Percentiles rank a stretch among this genome's conserved stretches.
phyloP scores from a whole-genome alignment of 2,329 filamentous ascomycete genomes.

The Coccinonectria pachysandricola region DNA sequence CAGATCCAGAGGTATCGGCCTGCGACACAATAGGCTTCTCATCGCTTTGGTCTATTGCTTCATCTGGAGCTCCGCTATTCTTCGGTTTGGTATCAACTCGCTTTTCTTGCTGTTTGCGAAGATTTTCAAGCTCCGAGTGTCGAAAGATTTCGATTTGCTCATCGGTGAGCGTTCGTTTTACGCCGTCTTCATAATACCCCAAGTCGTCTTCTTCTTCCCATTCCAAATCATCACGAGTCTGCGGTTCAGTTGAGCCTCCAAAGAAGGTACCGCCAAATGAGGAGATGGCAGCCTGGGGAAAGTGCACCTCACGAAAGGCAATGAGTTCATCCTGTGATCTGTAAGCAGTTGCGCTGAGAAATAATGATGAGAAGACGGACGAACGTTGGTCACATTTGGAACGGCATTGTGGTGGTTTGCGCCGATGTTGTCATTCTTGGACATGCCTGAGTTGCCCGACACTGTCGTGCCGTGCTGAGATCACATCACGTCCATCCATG shows the following conservation, averaged over 20 bases:
- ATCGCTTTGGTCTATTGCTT: slow-evolving; percentile 8
- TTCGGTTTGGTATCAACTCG: slow-evolving; percentile 6
- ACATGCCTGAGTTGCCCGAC: slow-evolving; percentile 10
- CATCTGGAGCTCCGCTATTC: slow-evolving; percentile 6
- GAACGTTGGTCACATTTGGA: slow-evolving; percentile 19
- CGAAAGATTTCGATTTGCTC: slow-evolving; percentile 85
- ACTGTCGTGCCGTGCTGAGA: slow-evolving; percentile 2
- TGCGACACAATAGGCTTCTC: slow-evolving; percentile 4
- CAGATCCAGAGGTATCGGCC: slow-evolving; percentile 3
- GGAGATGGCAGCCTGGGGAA: slow-evolving; percentile 36
- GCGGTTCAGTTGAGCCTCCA: slow-evolving; percentile 18
- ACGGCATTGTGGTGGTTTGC: slow-evolving; percentile 6
- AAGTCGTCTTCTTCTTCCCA: slow-evolving; percentile 55
- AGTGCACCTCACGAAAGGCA: slow-evolving; percentile 51
- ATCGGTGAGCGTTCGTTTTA: slow-evolving; percentile 81
- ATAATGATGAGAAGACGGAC: slow-evolving; percentile 2
- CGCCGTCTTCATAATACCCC: slow-evolving; percentile 78
- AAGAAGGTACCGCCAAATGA: slow-evolving; percentile 38
- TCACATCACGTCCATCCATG: neutral
- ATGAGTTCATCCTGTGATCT: slow-evolving; percentile 45
- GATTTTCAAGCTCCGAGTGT: slow-evolving; percentile 70
- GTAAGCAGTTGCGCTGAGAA: slow-evolving; percentile 10
- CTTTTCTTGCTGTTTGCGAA: slow-evolving; percentile 45
- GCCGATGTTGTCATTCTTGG: slow-evolving; percentile 9
- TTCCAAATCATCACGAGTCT: slow-evolving; percentile 21